Percentiles rank a stretch among this genome's conserved stretches.
These are phyloP conservation scores for Gossypium arboreum DNA, from an alignment of 345 rosid genomes.

Conservation along the genomic window DNA sequence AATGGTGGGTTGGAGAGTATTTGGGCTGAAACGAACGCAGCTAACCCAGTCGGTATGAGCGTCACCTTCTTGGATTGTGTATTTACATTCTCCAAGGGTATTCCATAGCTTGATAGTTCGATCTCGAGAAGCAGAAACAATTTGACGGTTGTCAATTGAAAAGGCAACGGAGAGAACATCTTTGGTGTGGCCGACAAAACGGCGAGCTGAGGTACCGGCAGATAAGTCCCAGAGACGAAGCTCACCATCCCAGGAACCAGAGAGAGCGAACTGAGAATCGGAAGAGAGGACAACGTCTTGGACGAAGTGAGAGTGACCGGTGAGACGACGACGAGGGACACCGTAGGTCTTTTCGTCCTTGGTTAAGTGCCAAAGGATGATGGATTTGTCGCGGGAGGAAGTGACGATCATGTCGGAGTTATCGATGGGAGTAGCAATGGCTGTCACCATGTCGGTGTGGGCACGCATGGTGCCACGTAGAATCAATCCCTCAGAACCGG, in stretches of 20 bases:
- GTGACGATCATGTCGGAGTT: slow-evolving; percentile 4
- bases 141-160: neutral
- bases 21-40: slow-evolving; percentile 1
- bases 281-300: slow-evolving; percentile 5
- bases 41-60: neutral
- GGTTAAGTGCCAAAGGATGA: slow-evolving; percentile 5
- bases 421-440: neutral
- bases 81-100: neutral
- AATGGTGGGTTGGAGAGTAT: neutral
- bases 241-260: neutral
- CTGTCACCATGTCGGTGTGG: neutral
- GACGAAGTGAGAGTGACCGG: slow-evolving; percentile 4
- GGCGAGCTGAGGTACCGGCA: neutral
- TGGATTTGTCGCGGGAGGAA: neutral
- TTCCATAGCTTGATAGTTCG: neutral
- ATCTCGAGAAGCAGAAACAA: slow-evolving; percentile 2
- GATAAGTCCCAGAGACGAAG: slow-evolving; percentile 1
- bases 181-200: neutral
- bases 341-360: neutral
- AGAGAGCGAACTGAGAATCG: neutral
- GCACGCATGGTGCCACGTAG: neutral
- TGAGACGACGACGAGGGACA: slow-evolving; percentile 3
- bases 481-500: neutral
- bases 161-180: neutral
- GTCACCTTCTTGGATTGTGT: neutral